Percentiles rank a stretch among this genome's conserved stretches.
phyloP scores from a whole-genome alignment of 805 yeast genomes.

The Saccharomycopsis synnaedendra region DNA sequence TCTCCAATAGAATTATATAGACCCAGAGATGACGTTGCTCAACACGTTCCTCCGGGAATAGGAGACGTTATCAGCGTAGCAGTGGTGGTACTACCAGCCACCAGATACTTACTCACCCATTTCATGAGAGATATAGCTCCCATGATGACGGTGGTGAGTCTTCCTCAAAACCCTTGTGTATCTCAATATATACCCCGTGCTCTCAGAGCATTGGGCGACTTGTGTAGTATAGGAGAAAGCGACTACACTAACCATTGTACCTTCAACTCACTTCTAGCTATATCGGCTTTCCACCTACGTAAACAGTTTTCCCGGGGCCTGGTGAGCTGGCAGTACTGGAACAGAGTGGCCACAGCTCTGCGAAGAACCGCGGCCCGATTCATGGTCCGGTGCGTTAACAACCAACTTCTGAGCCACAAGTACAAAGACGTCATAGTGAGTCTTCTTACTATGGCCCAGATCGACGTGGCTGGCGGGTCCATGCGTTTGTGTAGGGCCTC shows the following conservation, averaged over 20 bases:
- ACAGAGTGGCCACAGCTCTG: conserved; percentile 1
- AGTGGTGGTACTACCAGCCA: conserved; percentile 32
- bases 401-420: conserved; percentile 44
- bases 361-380: not conserved
- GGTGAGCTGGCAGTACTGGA: conserved; percentile 22
- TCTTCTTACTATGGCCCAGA: conserved; percentile 74
- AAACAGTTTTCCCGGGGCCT: conserved; percentile 60
- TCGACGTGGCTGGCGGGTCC: conserved; percentile 85
- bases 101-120: conserved; percentile 60
- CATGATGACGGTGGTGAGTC: conserved; percentile 55
- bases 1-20: no score
- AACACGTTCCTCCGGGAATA: no score
- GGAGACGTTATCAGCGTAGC: no score
- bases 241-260: conserved; percentile 69
- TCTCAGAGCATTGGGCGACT: conserved; percentile 69
- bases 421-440: conserved; percentile 64
- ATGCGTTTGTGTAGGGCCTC: conserved; percentile 77
- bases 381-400: conserved; percentile 24
- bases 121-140: conserved; percentile 72
- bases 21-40: no score
- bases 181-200: conserved; percentile 81
- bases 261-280: conserved; percentile 69
- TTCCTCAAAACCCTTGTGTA: conserved; percentile 70
- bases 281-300: conserved; percentile 70
- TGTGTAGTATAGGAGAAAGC: conserved; percentile 62